Evolutionary conservation across 2,329 filamentous ascomycete genomes (phyloP).

Genomic region (Ophiostoma piceae): DNA sequence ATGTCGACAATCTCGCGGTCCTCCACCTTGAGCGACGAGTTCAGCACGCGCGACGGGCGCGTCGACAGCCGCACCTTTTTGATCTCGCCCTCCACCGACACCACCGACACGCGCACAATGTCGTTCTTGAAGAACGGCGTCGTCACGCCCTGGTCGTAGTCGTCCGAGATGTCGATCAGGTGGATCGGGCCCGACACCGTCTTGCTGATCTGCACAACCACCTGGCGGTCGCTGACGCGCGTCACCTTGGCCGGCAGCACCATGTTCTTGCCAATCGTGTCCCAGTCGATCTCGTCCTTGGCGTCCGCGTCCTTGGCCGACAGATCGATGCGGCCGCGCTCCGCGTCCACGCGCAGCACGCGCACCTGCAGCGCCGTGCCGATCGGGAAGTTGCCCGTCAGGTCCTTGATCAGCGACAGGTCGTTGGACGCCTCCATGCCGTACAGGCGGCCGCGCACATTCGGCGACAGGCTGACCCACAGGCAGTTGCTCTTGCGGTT

Average conservation of each 20-base stretch:
- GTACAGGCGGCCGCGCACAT: slow-evolving; percentile 76
- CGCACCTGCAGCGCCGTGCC: slow-evolving; percentile 82
- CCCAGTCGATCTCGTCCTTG: slow-evolving; percentile 57
- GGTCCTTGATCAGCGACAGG: slow-evolving; percentile 67
- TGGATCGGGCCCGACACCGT: slow-evolving; percentile 72
- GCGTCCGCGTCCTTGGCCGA: slow-evolving; percentile 62
- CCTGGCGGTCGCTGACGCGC: slow-evolving; percentile 74
- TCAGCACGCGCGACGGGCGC: slow-evolving; percentile 81
- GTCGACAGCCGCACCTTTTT: slow-evolving; percentile 79
- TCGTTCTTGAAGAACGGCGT: slow-evolving; percentile 75
- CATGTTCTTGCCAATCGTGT: slow-evolving; percentile 70
- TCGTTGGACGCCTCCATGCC: slow-evolving; percentile 84
- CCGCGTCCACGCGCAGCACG: slow-evolving; percentile 67
- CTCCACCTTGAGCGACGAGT: slow-evolving; percentile 72
- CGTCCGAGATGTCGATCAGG: slow-evolving; percentile 77
- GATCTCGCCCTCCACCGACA: slow-evolving; percentile 73
- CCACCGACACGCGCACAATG: slow-evolving; percentile 78
- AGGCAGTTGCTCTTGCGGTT: slow-evolving; percentile 74
- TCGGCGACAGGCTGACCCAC: slow-evolving; percentile 88
- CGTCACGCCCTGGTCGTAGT: slow-evolving; percentile 76
- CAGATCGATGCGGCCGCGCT: slow-evolving; percentile 73
- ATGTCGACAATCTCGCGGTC: slow-evolving; percentile 72
- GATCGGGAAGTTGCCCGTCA: slow-evolving; percentile 75
- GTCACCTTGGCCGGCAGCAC: slow-evolving; percentile 79
- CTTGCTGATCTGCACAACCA: slow-evolving; percentile 82